Conservation (phyloP, 2,329 filamentous ascomycete genomes). For the Aspergillus fischeri region DNA sequence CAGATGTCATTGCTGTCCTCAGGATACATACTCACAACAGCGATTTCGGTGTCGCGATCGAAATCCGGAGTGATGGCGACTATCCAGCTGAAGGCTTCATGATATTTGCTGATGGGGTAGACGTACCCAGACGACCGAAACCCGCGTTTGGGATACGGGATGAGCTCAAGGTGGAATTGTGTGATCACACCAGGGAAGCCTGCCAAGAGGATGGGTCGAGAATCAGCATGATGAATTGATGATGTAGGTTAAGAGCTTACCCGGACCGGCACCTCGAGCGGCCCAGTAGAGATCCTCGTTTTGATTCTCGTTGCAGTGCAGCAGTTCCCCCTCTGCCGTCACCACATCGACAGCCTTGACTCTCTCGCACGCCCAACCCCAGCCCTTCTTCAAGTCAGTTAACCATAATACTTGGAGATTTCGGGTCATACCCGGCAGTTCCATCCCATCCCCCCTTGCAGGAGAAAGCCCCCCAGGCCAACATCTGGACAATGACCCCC, state of each 20-base stretch:
- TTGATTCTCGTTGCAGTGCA: conserved; percentile 20
- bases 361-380: conserved; percentile 48
- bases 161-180: conserved; percentile 43
- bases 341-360: conserved; percentile 46
- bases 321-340: conserved; percentile 35
- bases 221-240: no score
- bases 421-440: not conserved
- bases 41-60: not conserved
- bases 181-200: conserved; percentile 49
- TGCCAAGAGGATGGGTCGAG: no score
- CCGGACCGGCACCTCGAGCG: conserved; percentile 42
- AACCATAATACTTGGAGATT: no score
- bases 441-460: not conserved
- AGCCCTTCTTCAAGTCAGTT: conserved; percentile 1
- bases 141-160: conserved; percentile 1
- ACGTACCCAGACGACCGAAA: conserved; percentile 36
- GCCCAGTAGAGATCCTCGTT: conserved; percentile 47
- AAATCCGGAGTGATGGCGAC: not conserved
- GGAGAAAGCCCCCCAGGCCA: not conserved
- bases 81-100: not conserved
- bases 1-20: not conserved
- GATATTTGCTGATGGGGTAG: conserved; percentile 38
- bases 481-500: no score
- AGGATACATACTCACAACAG: not conserved
- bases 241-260: not conserved